These are phyloP conservation scores for Quercus lobata DNA, from an alignment of 331 rosid genomes.

Conservation along the genomic window DNA sequence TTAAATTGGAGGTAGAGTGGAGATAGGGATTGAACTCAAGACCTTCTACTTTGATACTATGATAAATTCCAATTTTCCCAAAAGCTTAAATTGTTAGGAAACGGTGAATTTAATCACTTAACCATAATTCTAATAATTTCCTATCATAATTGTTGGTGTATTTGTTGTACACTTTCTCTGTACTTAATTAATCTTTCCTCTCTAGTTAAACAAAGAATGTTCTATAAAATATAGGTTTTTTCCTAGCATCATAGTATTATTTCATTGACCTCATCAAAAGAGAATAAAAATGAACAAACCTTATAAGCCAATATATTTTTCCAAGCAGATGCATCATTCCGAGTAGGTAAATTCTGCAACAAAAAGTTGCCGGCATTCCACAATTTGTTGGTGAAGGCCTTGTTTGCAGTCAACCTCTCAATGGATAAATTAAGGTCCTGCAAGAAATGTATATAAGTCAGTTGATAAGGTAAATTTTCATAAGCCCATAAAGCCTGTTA, in stretches of 20 bases:
- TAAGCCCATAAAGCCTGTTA: neutral
- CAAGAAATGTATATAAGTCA: constrained; percentile 11
- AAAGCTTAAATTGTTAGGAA: too few relatives aligned
- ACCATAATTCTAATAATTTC: too few relatives aligned
- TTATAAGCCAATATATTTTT: constrained; percentile 47
- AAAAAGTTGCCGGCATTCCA: constrained; percentile 98
- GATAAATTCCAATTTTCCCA: too few relatives aligned
- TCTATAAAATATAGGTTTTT: neutral
- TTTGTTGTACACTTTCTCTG: too few relatives aligned
- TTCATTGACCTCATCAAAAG: neutral
- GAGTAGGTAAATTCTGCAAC: constrained; percentile 76
- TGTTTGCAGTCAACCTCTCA: constrained; percentile 82
- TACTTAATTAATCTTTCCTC: neutral
- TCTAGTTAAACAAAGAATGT: neutral
- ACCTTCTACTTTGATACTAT: too few relatives aligned
- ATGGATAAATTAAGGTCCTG: constrained; percentile 95
- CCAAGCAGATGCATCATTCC: constrained; percentile 60
- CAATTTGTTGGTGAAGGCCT: constrained; percentile 93
- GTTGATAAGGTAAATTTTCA: neutral
- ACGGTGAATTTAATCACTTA: too few relatives aligned
- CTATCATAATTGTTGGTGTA: too few relatives aligned
- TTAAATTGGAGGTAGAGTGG: too few relatives aligned
- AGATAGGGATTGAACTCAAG: too few relatives aligned
- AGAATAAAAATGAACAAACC: constrained; percentile 30
- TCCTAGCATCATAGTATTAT: neutral